Evolutionary conservation across 192 early-diverging fungal genomes (phyloP).

Genomic region (Phycomyces nitens): DNA sequence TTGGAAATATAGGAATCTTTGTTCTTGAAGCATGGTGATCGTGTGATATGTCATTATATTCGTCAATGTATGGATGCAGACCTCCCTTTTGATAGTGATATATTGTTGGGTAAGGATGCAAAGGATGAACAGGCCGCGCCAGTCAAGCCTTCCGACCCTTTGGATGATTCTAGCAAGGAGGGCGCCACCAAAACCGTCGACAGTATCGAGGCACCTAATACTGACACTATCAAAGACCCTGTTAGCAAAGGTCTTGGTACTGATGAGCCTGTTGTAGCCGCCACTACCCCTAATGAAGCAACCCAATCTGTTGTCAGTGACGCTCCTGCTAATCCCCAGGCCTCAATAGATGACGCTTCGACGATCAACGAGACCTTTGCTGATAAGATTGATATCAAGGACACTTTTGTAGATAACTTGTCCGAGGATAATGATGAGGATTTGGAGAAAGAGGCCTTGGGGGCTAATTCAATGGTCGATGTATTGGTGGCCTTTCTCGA

Average conservation of each 20-base stretch:
- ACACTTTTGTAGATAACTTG: not conserved
- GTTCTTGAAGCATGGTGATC: constrained; percentile 64
- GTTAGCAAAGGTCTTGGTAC: too few relatives aligned
- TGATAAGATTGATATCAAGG: not conserved
- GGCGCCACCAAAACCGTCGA: too few relatives aligned
- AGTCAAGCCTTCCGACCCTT: too few relatives aligned
- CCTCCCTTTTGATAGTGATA: constrained; percentile 55
- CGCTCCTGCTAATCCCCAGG: too few relatives aligned
- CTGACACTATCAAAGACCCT: too few relatives aligned
- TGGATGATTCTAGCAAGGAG: not conserved
- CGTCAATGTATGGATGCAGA: constrained; percentile 81
- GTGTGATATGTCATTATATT: constrained; percentile 57
- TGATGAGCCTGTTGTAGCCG: too few relatives aligned
- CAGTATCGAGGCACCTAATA: too few relatives aligned
- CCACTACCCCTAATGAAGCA: too few relatives aligned
- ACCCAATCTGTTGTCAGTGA: too few relatives aligned
- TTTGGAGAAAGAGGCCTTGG: constrained; percentile 36
- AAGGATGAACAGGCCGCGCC: not conserved
- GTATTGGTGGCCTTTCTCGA: constrained; percentile 68
- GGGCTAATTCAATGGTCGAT: constrained; percentile 72
- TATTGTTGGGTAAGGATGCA: constrained; percentile 30
- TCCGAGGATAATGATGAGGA: too few relatives aligned
- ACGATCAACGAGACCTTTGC: not conserved
- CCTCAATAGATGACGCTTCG: too few relatives aligned
- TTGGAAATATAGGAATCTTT: constrained; percentile 55